Conservation (phyloP, 2,329 filamentous ascomycete genomes). For the Lachnellula hyalina region DNA sequence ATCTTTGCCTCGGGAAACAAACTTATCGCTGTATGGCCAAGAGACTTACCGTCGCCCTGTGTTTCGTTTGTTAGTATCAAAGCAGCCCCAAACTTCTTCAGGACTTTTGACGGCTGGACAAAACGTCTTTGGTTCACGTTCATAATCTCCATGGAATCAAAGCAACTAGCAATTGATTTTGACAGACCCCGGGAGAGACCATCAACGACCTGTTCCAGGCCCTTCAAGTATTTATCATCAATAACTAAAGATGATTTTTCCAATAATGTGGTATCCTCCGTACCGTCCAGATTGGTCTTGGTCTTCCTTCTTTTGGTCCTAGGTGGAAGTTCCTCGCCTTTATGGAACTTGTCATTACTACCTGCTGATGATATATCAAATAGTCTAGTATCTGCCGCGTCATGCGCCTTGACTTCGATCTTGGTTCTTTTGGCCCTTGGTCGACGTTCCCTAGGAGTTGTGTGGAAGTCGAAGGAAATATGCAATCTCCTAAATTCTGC, state of each 20-base stretch:
- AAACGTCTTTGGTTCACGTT: not conserved
- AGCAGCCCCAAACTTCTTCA: too few relatives aligned
- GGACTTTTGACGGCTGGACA: not conserved
- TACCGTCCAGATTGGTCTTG: not conserved
- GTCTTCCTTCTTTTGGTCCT: not conserved
- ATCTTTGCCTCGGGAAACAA: not conserved
- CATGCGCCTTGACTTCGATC: not conserved
- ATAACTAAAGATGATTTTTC: not conserved
- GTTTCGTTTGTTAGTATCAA: too few relatives aligned
- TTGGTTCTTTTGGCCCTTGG: not conserved
- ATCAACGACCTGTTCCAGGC: not conserved
- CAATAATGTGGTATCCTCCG: not conserved
- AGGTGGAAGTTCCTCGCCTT: too few relatives aligned
- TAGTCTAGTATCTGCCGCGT: not conserved
- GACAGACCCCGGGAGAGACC: constrained; percentile 3
- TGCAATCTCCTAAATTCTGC: constrained; percentile 18
- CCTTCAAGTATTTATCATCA: not conserved
- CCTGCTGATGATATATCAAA: not conserved
- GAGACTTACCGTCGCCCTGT: too few relatives aligned
- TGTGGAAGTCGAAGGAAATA: constrained; percentile 19
- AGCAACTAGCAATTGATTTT: not conserved
- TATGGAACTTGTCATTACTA: not conserved
- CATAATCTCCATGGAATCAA: not conserved
- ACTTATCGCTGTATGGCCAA: too few relatives aligned
- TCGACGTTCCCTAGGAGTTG: not conserved